Evolutionary conservation across 1,139 yeast genomes (phyloP).

Genomic region (Candida freyschussii): DNA sequence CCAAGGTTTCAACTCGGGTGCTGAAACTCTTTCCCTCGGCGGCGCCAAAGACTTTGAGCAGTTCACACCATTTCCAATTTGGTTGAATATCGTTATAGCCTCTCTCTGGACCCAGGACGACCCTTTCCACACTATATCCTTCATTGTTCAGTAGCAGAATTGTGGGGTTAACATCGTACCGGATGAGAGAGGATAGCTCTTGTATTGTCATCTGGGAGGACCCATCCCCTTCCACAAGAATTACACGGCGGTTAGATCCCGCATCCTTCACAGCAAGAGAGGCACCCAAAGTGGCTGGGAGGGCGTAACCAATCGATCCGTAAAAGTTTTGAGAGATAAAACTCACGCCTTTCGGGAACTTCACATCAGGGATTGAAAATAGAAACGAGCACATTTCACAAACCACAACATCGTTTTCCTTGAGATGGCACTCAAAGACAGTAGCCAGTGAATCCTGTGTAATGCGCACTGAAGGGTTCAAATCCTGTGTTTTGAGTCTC

Average conservation of each 20-base stretch:
- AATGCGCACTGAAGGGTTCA: conserved; percentile 26
- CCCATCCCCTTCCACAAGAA: conserved; percentile 83
- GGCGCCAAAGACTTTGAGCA: conserved; percentile 69
- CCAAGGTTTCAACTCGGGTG: conserved; percentile 30
- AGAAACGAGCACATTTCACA: conserved; percentile 78
- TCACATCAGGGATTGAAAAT: conserved; percentile 62
- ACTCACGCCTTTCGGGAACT: conserved; percentile 47
- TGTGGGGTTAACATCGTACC: conserved; percentile 56
- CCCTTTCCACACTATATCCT: conserved; percentile 86
- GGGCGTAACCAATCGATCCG: conserved; percentile 81
- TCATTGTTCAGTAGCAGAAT: conserved; percentile 71
- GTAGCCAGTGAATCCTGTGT: conserved; percentile 58
- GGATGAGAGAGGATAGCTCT: conserved; percentile 66
- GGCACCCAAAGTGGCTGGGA: conserved; percentile 81
- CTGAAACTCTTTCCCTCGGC: conserved; percentile 31
- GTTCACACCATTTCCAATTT: conserved; percentile 68
- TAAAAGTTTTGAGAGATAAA: conserved; percentile 65
- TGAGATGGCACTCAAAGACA: conserved; percentile 31
- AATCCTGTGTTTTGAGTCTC: no score
- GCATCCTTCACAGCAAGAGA: conserved; percentile 62
- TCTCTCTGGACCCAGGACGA: conserved; percentile 72
- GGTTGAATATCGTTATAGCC: conserved; percentile 77
- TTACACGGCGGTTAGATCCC: conserved; percentile 47
- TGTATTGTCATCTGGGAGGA: conserved; percentile 88
- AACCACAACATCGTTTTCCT: conserved; percentile 60